These are phyloP conservation scores for Tolypocladium capitatum DNA, from an alignment of 2,329 filamentous ascomycete species.

Conservation along the genomic window DNA sequence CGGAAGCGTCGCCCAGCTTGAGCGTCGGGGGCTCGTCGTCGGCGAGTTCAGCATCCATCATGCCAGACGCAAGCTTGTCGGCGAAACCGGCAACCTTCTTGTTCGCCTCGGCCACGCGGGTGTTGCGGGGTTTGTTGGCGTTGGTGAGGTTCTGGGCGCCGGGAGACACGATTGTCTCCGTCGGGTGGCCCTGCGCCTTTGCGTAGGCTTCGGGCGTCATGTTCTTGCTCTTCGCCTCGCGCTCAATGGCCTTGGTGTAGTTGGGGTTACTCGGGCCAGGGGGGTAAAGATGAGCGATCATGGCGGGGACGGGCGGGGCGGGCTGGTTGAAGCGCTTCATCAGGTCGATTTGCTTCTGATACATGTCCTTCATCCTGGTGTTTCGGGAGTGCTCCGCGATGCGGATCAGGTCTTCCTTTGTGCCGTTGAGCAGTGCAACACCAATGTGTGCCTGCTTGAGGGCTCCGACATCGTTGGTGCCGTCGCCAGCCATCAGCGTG, in stretches of 20 bases:
- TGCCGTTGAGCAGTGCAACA: constrained; percentile 90
- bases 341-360: constrained; percentile 85
- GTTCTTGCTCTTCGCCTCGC: constrained; percentile 70
- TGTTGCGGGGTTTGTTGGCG: constrained; percentile 9
- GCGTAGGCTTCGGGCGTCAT: constrained; percentile 46
- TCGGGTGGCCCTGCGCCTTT: constrained; percentile 35
- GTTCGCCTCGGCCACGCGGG: constrained; percentile 45
- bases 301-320: constrained; percentile 74
- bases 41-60: constrained; percentile 84
- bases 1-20: constrained; percentile 93
- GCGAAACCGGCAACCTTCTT: constrained; percentile 66
- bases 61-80: constrained; percentile 70
- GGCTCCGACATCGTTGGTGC: constrained; percentile 94
- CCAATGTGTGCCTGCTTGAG: constrained; percentile 97
- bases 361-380: constrained; percentile 96
- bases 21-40: constrained; percentile 88
- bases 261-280: constrained; percentile 87
- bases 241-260: constrained; percentile 80
- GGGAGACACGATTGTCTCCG: constrained; percentile 54
- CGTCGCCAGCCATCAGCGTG: constrained; percentile 96
- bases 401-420: constrained; percentile 75
- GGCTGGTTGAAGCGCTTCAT: constrained; percentile 96
- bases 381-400: constrained; percentile 90
- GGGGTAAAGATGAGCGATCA: constrained; percentile 90
- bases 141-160: constrained; percentile 42